These are phyloP conservation scores for Yamadazyma ubonensis DNA, from an alignment of 805 yeast genomes.

Conservation along the genomic window DNA sequence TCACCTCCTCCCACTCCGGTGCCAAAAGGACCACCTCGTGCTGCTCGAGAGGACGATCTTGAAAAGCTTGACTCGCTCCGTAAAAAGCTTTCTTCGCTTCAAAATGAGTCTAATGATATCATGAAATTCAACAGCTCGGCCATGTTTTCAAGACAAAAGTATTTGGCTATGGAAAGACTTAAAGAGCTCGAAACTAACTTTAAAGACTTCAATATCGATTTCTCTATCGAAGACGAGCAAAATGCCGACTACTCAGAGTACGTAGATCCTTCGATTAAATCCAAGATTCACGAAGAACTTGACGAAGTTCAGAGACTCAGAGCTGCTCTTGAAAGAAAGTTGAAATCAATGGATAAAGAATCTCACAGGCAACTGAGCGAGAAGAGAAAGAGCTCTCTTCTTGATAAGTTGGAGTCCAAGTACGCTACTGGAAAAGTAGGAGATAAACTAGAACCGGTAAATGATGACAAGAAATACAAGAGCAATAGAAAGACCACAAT, in stretches of 20 bases:
- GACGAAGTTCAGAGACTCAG: slow-evolving; percentile 43
- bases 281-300: slow-evolving; percentile 41
- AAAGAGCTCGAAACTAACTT: slow-evolving; percentile 66
- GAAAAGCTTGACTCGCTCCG: slow-evolving; percentile 55
- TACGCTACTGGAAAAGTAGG: slow-evolving; percentile 45
- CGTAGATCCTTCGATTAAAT: slow-evolving; percentile 28
- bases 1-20: too few species aligned
- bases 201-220: slow-evolving; percentile 62
- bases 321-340: slow-evolving; percentile 39
- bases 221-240: slow-evolving; percentile 24
- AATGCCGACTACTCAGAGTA: slow-evolving; percentile 4
- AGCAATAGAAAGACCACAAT: slow-evolving; percentile 33
- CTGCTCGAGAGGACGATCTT: slow-evolving; percentile 50
- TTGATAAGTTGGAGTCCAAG: slow-evolving; percentile 42
- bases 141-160: slow-evolving; percentile 56
- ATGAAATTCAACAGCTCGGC: slow-evolving; percentile 66
- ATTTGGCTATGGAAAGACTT: slow-evolving; percentile 69
- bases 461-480: too few species aligned
- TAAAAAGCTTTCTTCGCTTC: slow-evolving; percentile 58
- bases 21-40: slow-evolving; percentile 39
- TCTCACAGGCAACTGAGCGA: slow-evolving; percentile 13
- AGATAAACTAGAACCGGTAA: too few species aligned
- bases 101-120: slow-evolving; percentile 73
- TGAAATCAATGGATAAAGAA: slow-evolving; percentile 23
- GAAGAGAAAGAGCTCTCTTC: slow-evolving; percentile 17